Base-by-base conservation (phyloP, 2,329 filamentous ascomycete genomes). In the Ceratocystis cubensis region DNA sequence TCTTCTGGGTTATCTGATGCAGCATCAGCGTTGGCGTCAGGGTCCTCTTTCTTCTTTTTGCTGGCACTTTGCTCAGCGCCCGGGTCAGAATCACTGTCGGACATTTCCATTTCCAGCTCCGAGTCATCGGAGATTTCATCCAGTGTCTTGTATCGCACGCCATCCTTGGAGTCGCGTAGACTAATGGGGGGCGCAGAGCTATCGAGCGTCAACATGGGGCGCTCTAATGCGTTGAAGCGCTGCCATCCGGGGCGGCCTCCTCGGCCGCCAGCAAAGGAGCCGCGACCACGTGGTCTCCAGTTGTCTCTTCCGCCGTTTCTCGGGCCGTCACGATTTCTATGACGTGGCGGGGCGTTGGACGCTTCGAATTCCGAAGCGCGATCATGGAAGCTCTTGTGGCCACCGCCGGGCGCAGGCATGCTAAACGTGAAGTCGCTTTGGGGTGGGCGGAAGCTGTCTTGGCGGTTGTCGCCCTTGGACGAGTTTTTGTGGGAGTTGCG, bases 51-150 rank as follows among this genome's bases (percentile, higher is more conserved):
- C 15, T 25, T 56, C 17, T 33, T 22, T 22, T n/a, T 61, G 46
- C 56, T 66, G 7, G 48, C 53, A 41, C 17, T 30, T 20, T 57
- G 48, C 25, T 61, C 56, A 46, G 41, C 22, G 5, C 48, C 30
- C 25, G 70, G 71, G 65, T 74, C 74, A 3, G 76, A 75, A 2
- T 77, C 78, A 0, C 75, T 75, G 10, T 81, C 81, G 0, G 84
- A 86, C 5, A 85, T 82, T 57, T 86, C 84, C 84, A 87, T 87
- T 1, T 80, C 84, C 15, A 83, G 78, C 73, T 87, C 84, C 62
- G 83, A 82, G 69, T 84, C 84, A 69, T 87, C 84, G 0, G 84
- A 85, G 30, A 87, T 74, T 17, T 85, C 80, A 44, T 84, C 81
- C 4, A 85, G 63, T 45, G 81, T 73, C 63, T 79, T 78, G 71